Evolutionary conservation across 306 rosid species (phyloP).

Genomic region (Astragalus membranaceus): DNA sequence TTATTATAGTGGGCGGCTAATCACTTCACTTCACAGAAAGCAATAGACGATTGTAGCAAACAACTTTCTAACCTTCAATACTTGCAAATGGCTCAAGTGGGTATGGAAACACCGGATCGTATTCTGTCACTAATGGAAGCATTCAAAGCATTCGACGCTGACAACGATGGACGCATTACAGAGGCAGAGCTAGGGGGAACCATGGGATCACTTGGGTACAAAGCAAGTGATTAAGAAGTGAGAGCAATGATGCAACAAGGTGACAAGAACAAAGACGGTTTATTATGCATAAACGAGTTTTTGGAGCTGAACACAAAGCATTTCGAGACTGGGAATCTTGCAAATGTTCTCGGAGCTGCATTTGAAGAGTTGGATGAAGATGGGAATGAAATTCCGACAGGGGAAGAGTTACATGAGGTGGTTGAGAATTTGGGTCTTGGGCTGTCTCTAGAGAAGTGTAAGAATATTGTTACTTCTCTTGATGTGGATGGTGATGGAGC

Average conservation of each 20-base stretch:
- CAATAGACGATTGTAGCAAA: not conserved
- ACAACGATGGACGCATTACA: constrained; percentile 57
- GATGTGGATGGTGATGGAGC: constrained; percentile 73
- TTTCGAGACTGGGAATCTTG: constrained; percentile 41
- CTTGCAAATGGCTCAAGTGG: constrained; percentile 33
- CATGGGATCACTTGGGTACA: constrained; percentile 62
- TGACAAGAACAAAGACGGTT: constrained; percentile 56
- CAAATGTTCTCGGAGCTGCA: constrained; percentile 28
- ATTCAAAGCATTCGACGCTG: constrained; percentile 56
- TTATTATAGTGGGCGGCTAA: too few species aligned
- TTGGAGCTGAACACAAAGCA: constrained; percentile 38
- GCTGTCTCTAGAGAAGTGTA: constrained; percentile 43
- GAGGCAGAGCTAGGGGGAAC: constrained; percentile 56
- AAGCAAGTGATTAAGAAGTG: constrained; percentile 43
- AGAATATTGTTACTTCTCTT: constrained; percentile 45
- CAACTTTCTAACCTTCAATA: not conserved
- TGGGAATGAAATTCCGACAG: constrained; percentile 41
- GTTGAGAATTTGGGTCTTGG: constrained; percentile 33
- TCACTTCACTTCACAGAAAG: not conserved
- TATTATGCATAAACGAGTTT: constrained; percentile 39
- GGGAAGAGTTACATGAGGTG: constrained; percentile 45
- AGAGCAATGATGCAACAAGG: constrained; percentile 58
- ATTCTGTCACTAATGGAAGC: constrained; percentile 48
- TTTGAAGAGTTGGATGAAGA: constrained; percentile 42
- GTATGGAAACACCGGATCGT: constrained; percentile 45